Conservation (phyloP, 345 rosid species). For the Trapa incisa region DNA sequence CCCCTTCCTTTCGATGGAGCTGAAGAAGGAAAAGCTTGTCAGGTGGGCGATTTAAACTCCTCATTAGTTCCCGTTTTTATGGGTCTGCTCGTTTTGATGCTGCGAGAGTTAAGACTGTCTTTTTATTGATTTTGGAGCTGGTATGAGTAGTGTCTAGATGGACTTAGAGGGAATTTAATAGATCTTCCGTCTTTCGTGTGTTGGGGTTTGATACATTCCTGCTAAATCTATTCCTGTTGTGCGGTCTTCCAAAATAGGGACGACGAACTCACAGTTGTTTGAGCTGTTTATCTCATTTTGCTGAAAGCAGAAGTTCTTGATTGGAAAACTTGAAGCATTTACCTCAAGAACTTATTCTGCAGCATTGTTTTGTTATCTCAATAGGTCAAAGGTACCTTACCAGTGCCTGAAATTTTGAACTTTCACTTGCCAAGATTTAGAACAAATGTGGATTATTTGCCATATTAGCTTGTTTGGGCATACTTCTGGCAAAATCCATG, state of each 20-base stretch:
- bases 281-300: background rate
- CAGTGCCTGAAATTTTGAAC: background rate
- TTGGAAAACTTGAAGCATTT: background rate
- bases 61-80: conserved; percentile 6
- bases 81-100: conserved; percentile 8
- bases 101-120: background rate
- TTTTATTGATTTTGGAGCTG: background rate
- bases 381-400: background rate
- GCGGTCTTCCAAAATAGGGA: background rate
- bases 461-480: background rate
- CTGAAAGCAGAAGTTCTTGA: background rate
- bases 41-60: conserved; percentile 20
- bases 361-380: background rate
- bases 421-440: background rate
- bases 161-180: background rate
- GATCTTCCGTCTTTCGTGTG: conserved; percentile 1
- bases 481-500: background rate
- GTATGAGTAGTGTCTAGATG: background rate
- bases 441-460: background rate
- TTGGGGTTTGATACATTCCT: background rate
- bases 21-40: conserved; percentile 44
- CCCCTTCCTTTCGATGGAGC: conserved; percentile 29
- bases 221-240: background rate
- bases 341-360: background rate
- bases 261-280: background rate